phyloP scores from a whole-genome alignment of 2,329 filamentous ascomycete genomes.

The Didymella lethalis region DNA sequence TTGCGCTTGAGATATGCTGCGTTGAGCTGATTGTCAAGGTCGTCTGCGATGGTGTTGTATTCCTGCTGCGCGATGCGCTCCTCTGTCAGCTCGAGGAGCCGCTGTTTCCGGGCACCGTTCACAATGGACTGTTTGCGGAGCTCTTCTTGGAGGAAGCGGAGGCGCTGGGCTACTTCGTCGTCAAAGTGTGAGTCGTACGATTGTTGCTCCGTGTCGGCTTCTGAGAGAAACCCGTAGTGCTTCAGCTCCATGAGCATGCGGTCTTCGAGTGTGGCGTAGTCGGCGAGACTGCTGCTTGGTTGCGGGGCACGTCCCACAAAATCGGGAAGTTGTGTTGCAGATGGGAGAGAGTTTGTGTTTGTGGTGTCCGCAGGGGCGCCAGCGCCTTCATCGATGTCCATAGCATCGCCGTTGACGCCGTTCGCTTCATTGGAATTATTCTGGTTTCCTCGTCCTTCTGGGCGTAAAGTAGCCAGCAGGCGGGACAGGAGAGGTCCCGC shows the following conservation, averaged over 20 bases:
- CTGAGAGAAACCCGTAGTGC: conserved; percentile 86
- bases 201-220: conserved; percentile 69
- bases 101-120: conserved; percentile 89
- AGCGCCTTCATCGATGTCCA: conserved; percentile 57
- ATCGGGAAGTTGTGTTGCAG: conserved; percentile 82
- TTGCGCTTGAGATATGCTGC: conserved; percentile 95
- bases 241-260: conserved; percentile 89
- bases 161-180: conserved; percentile 89
- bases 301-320: conserved; percentile 81
- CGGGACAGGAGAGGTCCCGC: conserved; percentile 86
- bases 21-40: conserved; percentile 93
- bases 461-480: conserved; percentile 80
- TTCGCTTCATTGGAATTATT: conserved; percentile 64
- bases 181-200: conserved; percentile 92
- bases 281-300: conserved; percentile 71
- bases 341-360: conserved; percentile 58
- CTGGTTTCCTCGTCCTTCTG: conserved; percentile 70
- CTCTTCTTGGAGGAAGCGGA: conserved; percentile 83
- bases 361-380: conserved; percentile 45
- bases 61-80: conserved; percentile 96
- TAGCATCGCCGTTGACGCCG: conserved; percentile 57
- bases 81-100: conserved; percentile 84
- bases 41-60: conserved; percentile 95
- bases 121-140: conserved; percentile 83
- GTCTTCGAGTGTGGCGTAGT: conserved; percentile 87